Percentiles rank a stretch among this genome's conserved stretches.
Evolutionary conservation across 306 rosid species (phyloP).

Genomic region (Urtica urens): DNA sequence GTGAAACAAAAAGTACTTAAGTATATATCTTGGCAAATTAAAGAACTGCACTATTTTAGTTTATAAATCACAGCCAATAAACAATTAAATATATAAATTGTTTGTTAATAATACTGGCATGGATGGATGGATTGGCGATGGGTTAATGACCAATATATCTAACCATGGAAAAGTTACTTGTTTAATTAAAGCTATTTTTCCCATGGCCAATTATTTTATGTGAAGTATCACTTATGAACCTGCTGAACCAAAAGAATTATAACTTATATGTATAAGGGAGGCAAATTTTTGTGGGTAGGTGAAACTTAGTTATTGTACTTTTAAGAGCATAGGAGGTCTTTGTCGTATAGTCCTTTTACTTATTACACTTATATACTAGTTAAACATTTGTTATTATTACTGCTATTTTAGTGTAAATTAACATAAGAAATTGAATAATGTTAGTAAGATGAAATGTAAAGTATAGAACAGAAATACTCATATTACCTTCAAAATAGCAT

Average conservation of each 20-base stretch:
- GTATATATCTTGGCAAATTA: too few species aligned
- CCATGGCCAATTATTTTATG: background rate
- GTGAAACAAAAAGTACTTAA: background rate
- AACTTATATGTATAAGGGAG: background rate
- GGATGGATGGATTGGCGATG: background rate
- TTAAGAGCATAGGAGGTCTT: too few species aligned
- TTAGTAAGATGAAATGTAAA: too few species aligned
- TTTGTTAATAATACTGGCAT: background rate
- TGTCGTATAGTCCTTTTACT: too few species aligned
- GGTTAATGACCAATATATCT: too few species aligned
- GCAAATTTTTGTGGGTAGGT: background rate
- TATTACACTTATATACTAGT: too few species aligned
- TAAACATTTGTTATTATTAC: too few species aligned
- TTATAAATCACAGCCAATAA: background rate
- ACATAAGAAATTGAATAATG: too few species aligned
- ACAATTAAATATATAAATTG: background rate
- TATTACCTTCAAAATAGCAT: too few species aligned
- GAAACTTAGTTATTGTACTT: background rate
- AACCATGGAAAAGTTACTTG: background rate
- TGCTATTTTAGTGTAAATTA: too few species aligned
- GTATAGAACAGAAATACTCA: too few species aligned
- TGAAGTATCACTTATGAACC: constrained; percentile 3
- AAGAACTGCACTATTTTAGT: background rate
- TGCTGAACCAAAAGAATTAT: background rate
- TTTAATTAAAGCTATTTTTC: background rate